Evolutionary conservation across 2,329 filamentous ascomycete genomes (phyloP).

Genomic region (Amylocarpus encephaloides): DNA sequence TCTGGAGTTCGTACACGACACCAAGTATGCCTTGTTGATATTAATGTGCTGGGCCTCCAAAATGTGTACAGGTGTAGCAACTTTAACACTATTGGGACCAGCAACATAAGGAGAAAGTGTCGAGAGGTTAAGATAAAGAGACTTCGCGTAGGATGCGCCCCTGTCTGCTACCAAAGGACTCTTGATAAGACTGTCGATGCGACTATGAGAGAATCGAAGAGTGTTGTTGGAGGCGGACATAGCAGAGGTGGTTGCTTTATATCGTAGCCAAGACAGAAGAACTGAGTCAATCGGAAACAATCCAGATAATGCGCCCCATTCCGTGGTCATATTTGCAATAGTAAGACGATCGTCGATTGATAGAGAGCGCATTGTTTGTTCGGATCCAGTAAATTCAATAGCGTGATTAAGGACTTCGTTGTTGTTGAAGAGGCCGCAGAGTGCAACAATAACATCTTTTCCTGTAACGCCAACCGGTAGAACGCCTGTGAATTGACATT

Average conservation of each 20-base stretch:
- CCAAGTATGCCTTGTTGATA: conserved; percentile 78
- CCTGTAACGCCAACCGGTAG: conserved; percentile 77
- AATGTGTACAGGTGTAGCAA: conserved; percentile 69
- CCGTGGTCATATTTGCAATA: conserved; percentile 74
- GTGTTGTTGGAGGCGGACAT: conserved; percentile 47
- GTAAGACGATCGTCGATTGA: conserved; percentile 68
- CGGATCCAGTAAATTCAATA: conserved; percentile 78
- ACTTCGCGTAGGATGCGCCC: conserved; percentile 75
- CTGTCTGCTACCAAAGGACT: conserved; percentile 65
- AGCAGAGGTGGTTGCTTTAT: conserved; percentile 66
- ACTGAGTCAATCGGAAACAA: conserved; percentile 75
- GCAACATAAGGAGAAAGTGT: conserved; percentile 79
- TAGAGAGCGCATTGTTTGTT: conserved; percentile 68
- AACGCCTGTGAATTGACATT: conserved; percentile 71
- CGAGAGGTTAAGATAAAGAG: conserved; percentile 73
- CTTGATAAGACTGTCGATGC: conserved; percentile 64
- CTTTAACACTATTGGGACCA: conserved; percentile 86
- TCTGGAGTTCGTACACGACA: conserved; percentile 84
- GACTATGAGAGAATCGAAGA: conserved; percentile 62
- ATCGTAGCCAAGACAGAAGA: conserved; percentile 66
- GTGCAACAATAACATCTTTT: conserved; percentile 88
- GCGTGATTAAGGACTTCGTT: conserved; percentile 87
- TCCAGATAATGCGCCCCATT: conserved; percentile 68
- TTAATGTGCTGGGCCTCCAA: conserved; percentile 69
- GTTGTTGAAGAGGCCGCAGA: conserved; percentile 80